Evolutionary conservation across 192 early-diverging fungal genomes (phyloP).

Genomic region (Entomortierella chlamydospora): DNA sequence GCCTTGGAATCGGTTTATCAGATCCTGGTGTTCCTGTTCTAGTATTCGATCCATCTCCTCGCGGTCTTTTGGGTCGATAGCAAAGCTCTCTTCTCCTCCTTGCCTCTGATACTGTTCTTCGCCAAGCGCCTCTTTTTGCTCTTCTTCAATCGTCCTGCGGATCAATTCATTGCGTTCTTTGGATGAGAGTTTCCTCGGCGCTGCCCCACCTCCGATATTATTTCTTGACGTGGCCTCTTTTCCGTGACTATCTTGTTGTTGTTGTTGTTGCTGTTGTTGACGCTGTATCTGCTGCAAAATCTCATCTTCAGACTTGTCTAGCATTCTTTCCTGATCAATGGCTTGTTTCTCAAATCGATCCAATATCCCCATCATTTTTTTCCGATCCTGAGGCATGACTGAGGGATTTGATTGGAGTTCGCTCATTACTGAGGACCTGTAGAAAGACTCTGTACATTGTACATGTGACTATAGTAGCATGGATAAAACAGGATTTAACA

Average conservation of each 20-base stretch:
- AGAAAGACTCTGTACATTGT: conserved; percentile 70
- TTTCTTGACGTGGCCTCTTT: neutral
- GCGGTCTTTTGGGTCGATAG: conserved; percentile 1
- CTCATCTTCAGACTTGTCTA: conserved; percentile 50
- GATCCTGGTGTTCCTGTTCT: conserved; percentile 48
- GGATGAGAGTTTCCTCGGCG: conserved; percentile 21
- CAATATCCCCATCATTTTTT: conserved; percentile 64
- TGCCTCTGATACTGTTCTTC: neutral
- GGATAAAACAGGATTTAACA: conserved; percentile 7
- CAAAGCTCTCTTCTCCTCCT: conserved; percentile 2
- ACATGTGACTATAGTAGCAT: conserved; percentile 51
- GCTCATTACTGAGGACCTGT: conserved; percentile 64
- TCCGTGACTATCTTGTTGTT: neutral
- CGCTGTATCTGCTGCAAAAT: conserved; percentile 10
- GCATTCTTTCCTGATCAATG: conserved; percentile 32
- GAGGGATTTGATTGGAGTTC: conserved; percentile 61
- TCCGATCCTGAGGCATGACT: conserved; percentile 56
- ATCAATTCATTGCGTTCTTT: conserved; percentile 36
- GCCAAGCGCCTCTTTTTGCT: neutral
- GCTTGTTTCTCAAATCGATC: conserved; percentile 57
- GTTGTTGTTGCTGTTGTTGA: neutral
- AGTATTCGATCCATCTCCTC: conserved; percentile 18
- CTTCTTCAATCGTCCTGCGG: conserved; percentile 38
- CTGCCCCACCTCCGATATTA: conserved; percentile 9
- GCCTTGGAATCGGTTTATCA: conserved; percentile 56